Percentiles rank a stretch among this genome's conserved stretches.
phyloP scores from a whole-genome alignment of 2,329 filamentous ascomycete species.

The Coniochaeta sp. region DNA sequence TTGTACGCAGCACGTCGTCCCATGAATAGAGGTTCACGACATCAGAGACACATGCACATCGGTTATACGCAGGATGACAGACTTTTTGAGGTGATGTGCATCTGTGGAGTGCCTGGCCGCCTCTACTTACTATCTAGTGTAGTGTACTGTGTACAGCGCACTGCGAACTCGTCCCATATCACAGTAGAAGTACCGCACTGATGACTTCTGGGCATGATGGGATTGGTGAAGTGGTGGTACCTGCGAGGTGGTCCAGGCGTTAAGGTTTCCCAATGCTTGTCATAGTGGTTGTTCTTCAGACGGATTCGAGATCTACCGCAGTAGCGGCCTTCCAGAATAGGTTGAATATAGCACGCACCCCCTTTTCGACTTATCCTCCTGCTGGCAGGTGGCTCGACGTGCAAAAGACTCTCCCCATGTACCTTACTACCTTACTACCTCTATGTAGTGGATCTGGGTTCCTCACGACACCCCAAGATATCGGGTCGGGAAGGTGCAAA shows the following conservation, averaged over 20 bases:
- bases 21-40: background rate
- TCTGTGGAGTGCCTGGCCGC: background rate
- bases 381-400: background rate
- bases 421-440: too few relatives aligned
- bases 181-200: background rate
- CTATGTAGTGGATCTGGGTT: too few relatives aligned
- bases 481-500: slow-evolving; percentile 1
- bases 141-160: background rate
- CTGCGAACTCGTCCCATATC: background rate
- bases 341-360: background rate
- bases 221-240: background rate
- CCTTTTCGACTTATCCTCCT: background rate
- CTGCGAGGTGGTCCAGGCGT: background rate
- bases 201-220: background rate
- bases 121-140: too few relatives aligned
- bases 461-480: background rate
- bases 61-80: background rate
- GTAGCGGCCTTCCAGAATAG: background rate
- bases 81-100: background rate
- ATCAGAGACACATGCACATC: background rate
- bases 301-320: background rate
- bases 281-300: background rate
- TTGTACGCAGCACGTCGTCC: background rate
- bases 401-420: background rate
- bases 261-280: slow-evolving; percentile 1